Conservation (phyloP, 768 basidiomycete species). For the Boletus sp. region DNA sequence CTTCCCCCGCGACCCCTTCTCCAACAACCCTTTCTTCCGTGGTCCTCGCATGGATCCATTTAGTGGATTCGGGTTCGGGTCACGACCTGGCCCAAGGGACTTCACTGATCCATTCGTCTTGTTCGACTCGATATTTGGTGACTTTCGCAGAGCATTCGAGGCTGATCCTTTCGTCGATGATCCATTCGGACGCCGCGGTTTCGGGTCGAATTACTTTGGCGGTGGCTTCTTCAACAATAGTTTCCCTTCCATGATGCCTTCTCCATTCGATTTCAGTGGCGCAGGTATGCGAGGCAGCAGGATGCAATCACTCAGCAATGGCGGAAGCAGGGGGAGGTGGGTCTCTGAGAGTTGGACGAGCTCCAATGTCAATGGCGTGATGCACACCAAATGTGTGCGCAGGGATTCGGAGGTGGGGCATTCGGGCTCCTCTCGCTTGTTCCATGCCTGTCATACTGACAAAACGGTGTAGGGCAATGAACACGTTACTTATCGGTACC, state of each 20-base stretch:
- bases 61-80: slow-evolving; percentile 22
- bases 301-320: slow-evolving; percentile 9
- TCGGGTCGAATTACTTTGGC: slow-evolving; percentile 11
- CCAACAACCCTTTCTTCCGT: slow-evolving; percentile 9
- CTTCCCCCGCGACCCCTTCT: slow-evolving; percentile 20
- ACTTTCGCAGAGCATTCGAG: slow-evolving; percentile 36
- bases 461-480: slow-evolving; percentile 59
- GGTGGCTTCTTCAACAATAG: slow-evolving; percentile 9
- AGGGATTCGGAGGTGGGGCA: slow-evolving; percentile 56
- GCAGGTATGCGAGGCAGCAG: slow-evolving; percentile 14
- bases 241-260: slow-evolving; percentile 8
- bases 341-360: slow-evolving; percentile 55
- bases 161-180: slow-evolving; percentile 36
- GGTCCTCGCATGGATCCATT: slow-evolving; percentile 28
- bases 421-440: background rate
- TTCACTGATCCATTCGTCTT: slow-evolving; percentile 77
- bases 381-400: slow-evolving; percentile 52
- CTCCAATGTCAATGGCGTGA: slow-evolving; percentile 63
- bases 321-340: slow-evolving; percentile 33
- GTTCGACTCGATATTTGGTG: slow-evolving; percentile 69
- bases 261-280: slow-evolving; percentile 11
- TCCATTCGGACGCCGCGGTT: slow-evolving; percentile 16
- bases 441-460: background rate
- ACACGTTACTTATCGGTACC: slow-evolving; percentile 60
- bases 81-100: slow-evolving; percentile 15